Base-by-base conservation (phyloP, 176 grass and related monocot species). In the Avena eriantha region DNA sequence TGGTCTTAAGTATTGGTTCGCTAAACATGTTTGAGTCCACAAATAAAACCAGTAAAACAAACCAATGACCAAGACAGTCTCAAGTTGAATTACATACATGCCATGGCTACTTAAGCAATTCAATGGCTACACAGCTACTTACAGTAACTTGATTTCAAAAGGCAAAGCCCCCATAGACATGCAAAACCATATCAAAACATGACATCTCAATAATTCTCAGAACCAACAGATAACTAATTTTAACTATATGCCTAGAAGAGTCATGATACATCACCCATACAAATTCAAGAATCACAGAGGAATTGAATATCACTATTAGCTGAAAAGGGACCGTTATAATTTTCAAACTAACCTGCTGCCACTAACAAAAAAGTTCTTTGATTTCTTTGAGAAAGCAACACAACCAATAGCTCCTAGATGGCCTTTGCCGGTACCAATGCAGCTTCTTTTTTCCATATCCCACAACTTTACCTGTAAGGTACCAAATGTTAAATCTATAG, bases 351-450 rank as follows among this genome's bases (percentile, higher is more conserved):
- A 98, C 96, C 92, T 92, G 89, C 96, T 96, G 29, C 96, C 96
- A 82, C 96, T 98, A 67, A 94, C 83, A 71, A 98, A 98, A 82
- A 98, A 94, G 4, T 87, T 90, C 70, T 92, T 96, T 0, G 18
- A 86, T 89, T 98, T 98, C 80, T 93, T 98, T 73, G 94, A 95
- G 82, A 98, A 98, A 73, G 92, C 82, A 74, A 98, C 88, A 69
- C 92, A 93, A 85, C 93, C 96, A 87, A 98, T 85, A 80, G 96
- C 93, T 83, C 90, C 93, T 87, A 92, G 58, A 80, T 98, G 93
- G 15, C 93, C 96, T 94, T 85, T 94, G 87, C 96, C 93, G 39
- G 86, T 87, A 89, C 93, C 93, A 76, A 96, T 83, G 86, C 96
- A 98, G 29, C 73, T 87, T 91, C 73, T 94, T 65, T 56, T 96